Evolutionary conservation across 345 rosid genomes (phyloP).

Genomic region (Eucalyptus dawsonii): DNA sequence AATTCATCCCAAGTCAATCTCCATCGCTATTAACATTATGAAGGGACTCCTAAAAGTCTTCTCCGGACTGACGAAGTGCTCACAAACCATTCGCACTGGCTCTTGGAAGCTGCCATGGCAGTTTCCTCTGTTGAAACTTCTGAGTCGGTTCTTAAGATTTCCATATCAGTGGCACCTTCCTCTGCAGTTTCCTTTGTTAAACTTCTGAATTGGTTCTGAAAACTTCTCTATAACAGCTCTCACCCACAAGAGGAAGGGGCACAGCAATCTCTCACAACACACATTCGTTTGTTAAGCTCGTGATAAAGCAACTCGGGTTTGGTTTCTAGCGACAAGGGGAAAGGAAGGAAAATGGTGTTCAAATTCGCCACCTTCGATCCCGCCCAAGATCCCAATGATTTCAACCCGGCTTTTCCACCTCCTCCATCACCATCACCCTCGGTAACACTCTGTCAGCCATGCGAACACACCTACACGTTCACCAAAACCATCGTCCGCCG

Average conservation of each 20-base stretch:
- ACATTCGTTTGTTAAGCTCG: not conserved
- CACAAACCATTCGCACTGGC: no score
- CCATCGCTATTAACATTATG: not conserved
- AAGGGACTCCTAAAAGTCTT: not conserved
- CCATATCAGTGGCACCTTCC: fast-evolving
- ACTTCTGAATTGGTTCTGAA: not conserved
- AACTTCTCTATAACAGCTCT: not conserved
- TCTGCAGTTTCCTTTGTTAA: not conserved
- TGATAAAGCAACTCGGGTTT: not conserved
- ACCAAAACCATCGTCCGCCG: not conserved
- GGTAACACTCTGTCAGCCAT: not conserved
- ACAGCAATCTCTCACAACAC: not conserved
- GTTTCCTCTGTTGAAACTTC: not conserved
- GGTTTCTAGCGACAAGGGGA: not conserved
- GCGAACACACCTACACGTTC: not conserved
- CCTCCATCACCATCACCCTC: not conserved
- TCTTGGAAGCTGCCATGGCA: not conserved
- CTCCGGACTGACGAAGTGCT: not conserved
- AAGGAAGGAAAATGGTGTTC: not conserved
- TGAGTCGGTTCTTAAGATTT: not conserved
- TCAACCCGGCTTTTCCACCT: not conserved
- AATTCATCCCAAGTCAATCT: not conserved
- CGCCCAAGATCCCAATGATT: not conserved
- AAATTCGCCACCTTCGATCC: not conserved
- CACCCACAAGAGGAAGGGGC: not conserved